Percentiles rank a stretch among this genome's conserved stretches.
Evolutionary conservation across 208 protist genomes (phyloP).

Genomic region (Balamuthia mandrillaris): DNA sequence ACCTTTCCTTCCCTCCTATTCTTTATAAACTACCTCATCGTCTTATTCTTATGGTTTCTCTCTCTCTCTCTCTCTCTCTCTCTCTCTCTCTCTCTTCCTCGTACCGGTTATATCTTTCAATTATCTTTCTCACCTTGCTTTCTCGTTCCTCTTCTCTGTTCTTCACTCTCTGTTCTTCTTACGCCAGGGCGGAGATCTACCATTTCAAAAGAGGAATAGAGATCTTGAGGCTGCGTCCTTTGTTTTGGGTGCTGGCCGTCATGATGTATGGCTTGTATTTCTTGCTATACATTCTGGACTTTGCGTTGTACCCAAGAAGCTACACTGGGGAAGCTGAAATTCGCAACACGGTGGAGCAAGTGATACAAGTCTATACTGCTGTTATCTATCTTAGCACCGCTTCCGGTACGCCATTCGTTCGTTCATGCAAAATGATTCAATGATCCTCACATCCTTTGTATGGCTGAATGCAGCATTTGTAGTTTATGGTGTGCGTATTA

Average conservation of each 20-base stretch:
- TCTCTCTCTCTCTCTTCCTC: not conserved
- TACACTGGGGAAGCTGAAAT: not conserved
- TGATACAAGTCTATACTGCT: not conserved
- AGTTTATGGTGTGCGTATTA: not conserved
- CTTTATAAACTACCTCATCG: conserved; percentile 28
- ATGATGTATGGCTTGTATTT: not conserved
- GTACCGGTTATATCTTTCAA: not conserved
- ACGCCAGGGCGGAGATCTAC: not conserved
- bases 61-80: not conserved
- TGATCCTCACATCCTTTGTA: not conserved
- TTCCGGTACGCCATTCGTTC: not conserved
- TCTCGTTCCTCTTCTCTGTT: not conserved
- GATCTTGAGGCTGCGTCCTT: not conserved
- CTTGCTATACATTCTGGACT: not conserved
- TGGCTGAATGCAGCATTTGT: not conserved
- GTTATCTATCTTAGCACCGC: not conserved
- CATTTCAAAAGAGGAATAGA: not conserved
- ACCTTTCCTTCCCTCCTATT: not conserved
- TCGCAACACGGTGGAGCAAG: not conserved
- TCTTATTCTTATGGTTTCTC: conserved; percentile 14
- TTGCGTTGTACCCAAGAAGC: not conserved
- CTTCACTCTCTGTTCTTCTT: not conserved
- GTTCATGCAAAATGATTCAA: not conserved
- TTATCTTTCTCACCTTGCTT: not conserved
- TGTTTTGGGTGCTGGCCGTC: not conserved